phyloP scores from a whole-genome alignment of 1,139 yeast genomes.

The Pichia sp. region DNA sequence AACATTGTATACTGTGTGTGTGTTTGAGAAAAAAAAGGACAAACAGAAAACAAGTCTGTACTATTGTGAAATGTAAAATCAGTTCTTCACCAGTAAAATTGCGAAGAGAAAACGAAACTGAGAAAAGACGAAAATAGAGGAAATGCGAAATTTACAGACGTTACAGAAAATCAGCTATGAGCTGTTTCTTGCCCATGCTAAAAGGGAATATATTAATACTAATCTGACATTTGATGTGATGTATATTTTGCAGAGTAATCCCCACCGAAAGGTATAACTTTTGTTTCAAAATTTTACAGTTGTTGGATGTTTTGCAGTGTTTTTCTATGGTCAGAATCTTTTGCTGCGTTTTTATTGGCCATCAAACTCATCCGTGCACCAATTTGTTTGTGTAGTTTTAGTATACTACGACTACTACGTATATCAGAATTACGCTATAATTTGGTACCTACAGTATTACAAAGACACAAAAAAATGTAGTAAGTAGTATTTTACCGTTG shows the following conservation, averaged over 20 bases:
- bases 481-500: too few relatives aligned
- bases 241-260: not conserved
- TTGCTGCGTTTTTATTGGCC: not conserved
- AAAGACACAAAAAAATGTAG: too few relatives aligned
- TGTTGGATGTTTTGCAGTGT: not conserved
- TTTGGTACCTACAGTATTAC: too few relatives aligned
- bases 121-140: not conserved
- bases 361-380: not conserved
- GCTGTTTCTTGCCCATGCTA: not conserved
- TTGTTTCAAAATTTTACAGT: not conserved
- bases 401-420: not conserved
- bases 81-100: not conserved
- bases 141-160: not conserved
- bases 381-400: not conserved
- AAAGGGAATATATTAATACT: not conserved
- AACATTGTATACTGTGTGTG: conserved; percentile 23
- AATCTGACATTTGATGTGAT: not conserved
- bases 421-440: too few relatives aligned
- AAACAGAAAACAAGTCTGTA: not conserved
- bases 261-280: not conserved
- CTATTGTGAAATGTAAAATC: not conserved
- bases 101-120: not conserved
- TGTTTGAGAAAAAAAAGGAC: not conserved
- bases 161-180: not conserved
- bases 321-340: not conserved